Base-by-base conservation (phyloP, 768 basidiomycete genomes). In the Russula vinacea region DNA sequence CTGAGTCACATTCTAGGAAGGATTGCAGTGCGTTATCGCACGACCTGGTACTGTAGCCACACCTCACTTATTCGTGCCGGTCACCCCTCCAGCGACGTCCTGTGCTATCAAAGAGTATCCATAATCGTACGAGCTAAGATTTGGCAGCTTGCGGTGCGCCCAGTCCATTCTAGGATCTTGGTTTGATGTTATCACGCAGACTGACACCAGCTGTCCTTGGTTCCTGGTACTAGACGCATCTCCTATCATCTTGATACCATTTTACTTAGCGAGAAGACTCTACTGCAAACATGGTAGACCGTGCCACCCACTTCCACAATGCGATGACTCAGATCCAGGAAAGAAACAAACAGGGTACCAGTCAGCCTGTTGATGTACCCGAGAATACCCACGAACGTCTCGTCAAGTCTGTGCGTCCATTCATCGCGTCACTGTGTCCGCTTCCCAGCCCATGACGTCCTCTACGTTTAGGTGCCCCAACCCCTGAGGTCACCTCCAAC, bases 401-500 rank as follows among this genome's bases (percentile, higher is more conserved):
- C 26, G 70, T 75, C 57, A 71, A 71, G 32, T 65, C 61, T 57
- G 76, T 78, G 52, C 74, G 77, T 75, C 62, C 17, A 24, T 42
- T 44, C 51, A 29, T 29, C 19, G n/a, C 14, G n/a, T 49, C 52
- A n/a, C 29, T 39, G 37, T 24, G 22, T 47, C 26, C n/a, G 19
- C 29, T 40, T 11, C 29, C 19, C 37, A 26, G 5, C 11, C 26
- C 35, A 56, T 44, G 52, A 59, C 32, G 2, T n/a, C 32, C 9
- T 7, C 49, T 67, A 60, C 39, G 49, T 74, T 74, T 29, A 92
- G 90, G 90, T 94, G 19, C 80, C 86, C 69, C 82, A 81, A 55
- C 92, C 91, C 44, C 85, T 80, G 2, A 77, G 80, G 66, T 75
- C 79, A 69, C 82, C 75, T 53, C 92, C 92, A 0, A 83, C 84